A percentile compares a stretch with the other conserved stretches of the same genome.
phyloP scores from a whole-genome alignment of 306 rosid species.

The Cyamopsis tetragonoloba region DNA sequence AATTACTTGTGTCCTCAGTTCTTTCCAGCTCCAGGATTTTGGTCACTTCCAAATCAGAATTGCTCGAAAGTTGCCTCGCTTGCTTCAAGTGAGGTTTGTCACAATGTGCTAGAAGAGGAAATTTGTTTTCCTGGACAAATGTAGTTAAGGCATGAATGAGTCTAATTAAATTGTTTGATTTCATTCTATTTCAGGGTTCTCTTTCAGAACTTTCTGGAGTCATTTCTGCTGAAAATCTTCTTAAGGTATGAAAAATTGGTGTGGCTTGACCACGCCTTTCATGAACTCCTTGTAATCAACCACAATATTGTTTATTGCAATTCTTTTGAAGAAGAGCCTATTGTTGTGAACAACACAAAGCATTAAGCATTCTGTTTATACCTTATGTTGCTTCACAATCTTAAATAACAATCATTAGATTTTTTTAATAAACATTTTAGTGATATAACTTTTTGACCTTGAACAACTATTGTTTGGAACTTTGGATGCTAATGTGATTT shows the following conservation, averaged over 20 bases:
- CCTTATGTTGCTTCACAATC: neutral
- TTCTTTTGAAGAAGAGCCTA: neutral
- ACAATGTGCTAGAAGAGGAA: conserved; percentile 19
- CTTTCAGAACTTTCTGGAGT: conserved; percentile 41
- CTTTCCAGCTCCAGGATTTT: conserved; percentile 88
- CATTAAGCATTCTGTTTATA: neutral
- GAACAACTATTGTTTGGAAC: too few relatives aligned
- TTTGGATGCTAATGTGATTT: too few relatives aligned
- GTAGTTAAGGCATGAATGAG: neutral
- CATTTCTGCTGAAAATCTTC: conserved; percentile 75
- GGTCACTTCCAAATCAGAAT: conserved; percentile 51
- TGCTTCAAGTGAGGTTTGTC: conserved; percentile 78
- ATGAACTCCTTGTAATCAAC: neutral
- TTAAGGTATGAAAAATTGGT: conserved; percentile 61
- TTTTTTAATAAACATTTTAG: conserved; percentile 7
- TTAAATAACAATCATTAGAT: neutral
- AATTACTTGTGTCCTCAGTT: conserved; percentile 87
- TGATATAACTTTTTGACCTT: neutral
- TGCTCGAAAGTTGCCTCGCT: conserved; percentile 32
- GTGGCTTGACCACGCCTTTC: neutral
- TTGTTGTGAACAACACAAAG: conserved; percentile 4
- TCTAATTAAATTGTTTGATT: conserved; percentile 16
- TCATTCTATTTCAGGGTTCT: conserved; percentile 53
- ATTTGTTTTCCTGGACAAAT: conserved; percentile 17
- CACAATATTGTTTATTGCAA: neutral